A percentile compares a stretch with the other conserved stretches of the same genome.
Evolutionary conservation across 1,284 basidiomycete species (phyloP).

Genomic region (Puccinia coronata): DNA sequence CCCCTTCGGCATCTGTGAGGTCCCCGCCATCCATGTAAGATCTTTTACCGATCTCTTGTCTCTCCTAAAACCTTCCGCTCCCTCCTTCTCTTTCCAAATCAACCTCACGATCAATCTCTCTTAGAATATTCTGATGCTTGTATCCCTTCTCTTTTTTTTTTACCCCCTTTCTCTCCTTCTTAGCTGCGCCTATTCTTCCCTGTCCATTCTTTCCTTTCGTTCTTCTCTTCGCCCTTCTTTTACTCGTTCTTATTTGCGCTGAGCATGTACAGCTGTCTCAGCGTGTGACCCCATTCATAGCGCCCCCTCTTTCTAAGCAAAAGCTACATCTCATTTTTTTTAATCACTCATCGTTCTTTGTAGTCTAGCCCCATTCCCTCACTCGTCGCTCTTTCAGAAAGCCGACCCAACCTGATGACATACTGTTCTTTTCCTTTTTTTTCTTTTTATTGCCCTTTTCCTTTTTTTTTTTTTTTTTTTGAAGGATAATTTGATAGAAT

Average conservation of each 20-base stretch:
- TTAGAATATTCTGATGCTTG: not conserved
- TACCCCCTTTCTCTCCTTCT: not conserved
- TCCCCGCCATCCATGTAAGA: slow-evolving; percentile 38
- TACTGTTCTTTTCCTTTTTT: not conserved
- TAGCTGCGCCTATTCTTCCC: not conserved
- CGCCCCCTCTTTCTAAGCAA: too few species aligned
- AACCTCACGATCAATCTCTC: not conserved
- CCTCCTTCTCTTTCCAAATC: not conserved
- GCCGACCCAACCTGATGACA: too few species aligned
- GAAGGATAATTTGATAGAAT: slow-evolving; percentile 43
- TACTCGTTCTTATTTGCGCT: slow-evolving; percentile 5
- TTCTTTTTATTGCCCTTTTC: not conserved
- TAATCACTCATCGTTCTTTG: not conserved
- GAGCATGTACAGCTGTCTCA: not conserved
- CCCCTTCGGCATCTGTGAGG: slow-evolving; percentile 23
- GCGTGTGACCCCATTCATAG: not conserved
- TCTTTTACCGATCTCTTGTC: slow-evolving; percentile 25
- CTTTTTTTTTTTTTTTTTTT: not conserved
- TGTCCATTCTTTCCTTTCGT: not conserved
- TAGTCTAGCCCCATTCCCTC: not conserved
- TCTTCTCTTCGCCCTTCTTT: not conserved
- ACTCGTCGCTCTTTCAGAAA: not conserved
- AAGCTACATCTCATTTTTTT: too few species aligned
- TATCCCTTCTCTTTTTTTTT: not conserved
- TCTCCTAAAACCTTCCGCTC: not conserved